phyloP scores from a whole-genome alignment of 306 rosid species.

The Rubus idaeus region DNA sequence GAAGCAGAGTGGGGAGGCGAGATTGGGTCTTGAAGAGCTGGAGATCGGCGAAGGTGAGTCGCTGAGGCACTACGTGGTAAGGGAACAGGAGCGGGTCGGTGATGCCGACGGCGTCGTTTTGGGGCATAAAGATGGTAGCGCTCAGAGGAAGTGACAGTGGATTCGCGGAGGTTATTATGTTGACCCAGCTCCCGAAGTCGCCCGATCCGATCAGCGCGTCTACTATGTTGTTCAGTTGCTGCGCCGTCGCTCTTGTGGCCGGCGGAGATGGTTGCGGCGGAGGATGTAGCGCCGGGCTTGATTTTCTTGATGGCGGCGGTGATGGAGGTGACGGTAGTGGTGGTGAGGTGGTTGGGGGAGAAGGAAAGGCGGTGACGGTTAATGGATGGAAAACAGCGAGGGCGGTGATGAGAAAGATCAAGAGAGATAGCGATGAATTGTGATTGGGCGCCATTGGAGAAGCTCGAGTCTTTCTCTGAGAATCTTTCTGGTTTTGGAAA shows the following conservation, averaged over 20 bases:
- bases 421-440: not conserved
- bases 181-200: constrained; percentile 51
- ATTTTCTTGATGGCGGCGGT: not conserved
- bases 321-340: not conserved
- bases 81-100: constrained; percentile 51
- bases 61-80: constrained; percentile 71
- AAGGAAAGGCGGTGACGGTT: not conserved
- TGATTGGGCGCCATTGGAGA: constrained; percentile 14
- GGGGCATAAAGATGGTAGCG: constrained; percentile 68
- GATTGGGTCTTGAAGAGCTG: constrained; percentile 42
- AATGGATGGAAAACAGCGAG: constrained; percentile 14
- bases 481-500: not conserved
- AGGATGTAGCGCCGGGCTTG: not conserved
- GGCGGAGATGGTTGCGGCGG: not conserved
- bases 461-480: not conserved
- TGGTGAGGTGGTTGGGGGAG: not conserved
- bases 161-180: constrained; percentile 35
- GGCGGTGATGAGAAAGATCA: not conserved
- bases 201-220: constrained; percentile 67
- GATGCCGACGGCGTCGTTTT: constrained; percentile 17
- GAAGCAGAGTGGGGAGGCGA: constrained; percentile 74
- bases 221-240: constrained; percentile 55
- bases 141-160: constrained; percentile 34
- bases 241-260: not conserved
- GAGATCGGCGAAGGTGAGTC: constrained; percentile 67